Base-by-base conservation (phyloP, 169 alveolate species). In the Cryptosporidium felis region DNA sequence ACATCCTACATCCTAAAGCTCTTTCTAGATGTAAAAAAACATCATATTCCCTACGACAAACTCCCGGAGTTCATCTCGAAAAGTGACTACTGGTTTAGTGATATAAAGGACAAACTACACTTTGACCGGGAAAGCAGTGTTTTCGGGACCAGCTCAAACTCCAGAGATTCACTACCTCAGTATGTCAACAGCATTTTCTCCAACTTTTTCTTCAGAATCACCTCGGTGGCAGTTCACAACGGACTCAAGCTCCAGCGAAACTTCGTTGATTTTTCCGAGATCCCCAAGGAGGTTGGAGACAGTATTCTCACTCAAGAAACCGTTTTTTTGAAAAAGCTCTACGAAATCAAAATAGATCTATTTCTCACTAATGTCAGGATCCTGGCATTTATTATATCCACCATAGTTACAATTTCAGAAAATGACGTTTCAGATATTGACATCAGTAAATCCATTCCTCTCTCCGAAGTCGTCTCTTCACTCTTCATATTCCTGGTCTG, bases 11-110 rank as follows among this genome's bases (percentile, higher is more conserved):
- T 34, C 5, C 26, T 26, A 23, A 28, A 61, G 5, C n/a, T 61
- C n/a, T 38, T 61, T n/a, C 23, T 61, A 38, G 9, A 14, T 38
- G 36, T 61, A 34, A 40, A 38, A 16, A 36, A 47, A 30, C 44
- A 45, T 47, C 18, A 65, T 23, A 65, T 65, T 32, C 45, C 81
- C 3, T 45, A 46, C 23, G 81, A 65, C 34, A 47, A 65, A 3
- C 59, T 65, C n/a, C 81, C 81, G 26, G 81, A 65, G 2, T 65
- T 65, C 36, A 65, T 65, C 18, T 65, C 81, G 12, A 18, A 65
- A 12, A 46, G 26, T 30, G 49, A 65, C 21, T 65, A 44, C 32
- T 65, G 62, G 38, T 65, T 65, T 65, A 65, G 62, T 46, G 81
- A 65, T 30, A 23, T 65, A 9, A 65, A 45, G 18, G 81, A 65